phyloP scores from a whole-genome alignment of 805 yeast species.

The Saturnispora besseyi region DNA sequence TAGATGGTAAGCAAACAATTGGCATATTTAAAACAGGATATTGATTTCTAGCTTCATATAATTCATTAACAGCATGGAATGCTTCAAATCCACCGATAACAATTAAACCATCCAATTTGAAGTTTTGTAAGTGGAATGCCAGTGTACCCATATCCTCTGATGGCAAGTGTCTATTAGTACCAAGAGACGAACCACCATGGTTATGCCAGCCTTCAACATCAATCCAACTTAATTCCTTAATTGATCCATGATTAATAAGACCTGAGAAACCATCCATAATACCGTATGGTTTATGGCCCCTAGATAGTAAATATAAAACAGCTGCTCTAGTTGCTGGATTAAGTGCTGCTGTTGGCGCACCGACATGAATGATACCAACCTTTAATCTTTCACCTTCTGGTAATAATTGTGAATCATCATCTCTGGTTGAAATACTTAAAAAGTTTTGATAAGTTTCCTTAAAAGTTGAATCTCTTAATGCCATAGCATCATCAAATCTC shows the following conservation, averaged over 20 bases:
- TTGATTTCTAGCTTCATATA: slow-evolving; percentile 62
- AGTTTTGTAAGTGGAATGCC: slow-evolving; percentile 88
- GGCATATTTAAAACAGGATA: slow-evolving; percentile 95
- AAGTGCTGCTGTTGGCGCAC: slow-evolving; percentile 97
- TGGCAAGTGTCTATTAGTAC: slow-evolving; percentile 88
- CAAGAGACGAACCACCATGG: slow-evolving; percentile 92
- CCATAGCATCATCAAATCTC: slow-evolving; percentile 81
- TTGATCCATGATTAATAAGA: slow-evolving; percentile 79
- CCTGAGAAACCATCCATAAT: slow-evolving; percentile 93
- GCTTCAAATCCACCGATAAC: slow-evolving; percentile 97
- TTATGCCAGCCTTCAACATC: slow-evolving; percentile 85
- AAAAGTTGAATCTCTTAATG: slow-evolving; percentile 80
- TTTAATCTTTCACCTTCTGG: slow-evolving; percentile 54
- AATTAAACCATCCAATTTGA: slow-evolving; percentile 77
- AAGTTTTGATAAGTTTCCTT: slow-evolving; percentile 71
- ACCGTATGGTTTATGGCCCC: slow-evolving; percentile 86
- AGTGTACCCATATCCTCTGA: slow-evolving; percentile 78
- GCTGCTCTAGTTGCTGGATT: slow-evolving; percentile 90
- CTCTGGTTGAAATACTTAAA: slow-evolving; percentile 60
- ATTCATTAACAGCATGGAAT: slow-evolving; percentile 73
- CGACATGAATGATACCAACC: slow-evolving; percentile 83
- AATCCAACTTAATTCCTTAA: slow-evolving; percentile 66
- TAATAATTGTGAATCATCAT: slow-evolving; percentile 50
- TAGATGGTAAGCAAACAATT: slow-evolving; percentile 87
- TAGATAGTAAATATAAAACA: slow-evolving; percentile 76